Evolutionary conservation across 805 yeast genomes (phyloP).

Genomic region (Candida sithepensis): DNA sequence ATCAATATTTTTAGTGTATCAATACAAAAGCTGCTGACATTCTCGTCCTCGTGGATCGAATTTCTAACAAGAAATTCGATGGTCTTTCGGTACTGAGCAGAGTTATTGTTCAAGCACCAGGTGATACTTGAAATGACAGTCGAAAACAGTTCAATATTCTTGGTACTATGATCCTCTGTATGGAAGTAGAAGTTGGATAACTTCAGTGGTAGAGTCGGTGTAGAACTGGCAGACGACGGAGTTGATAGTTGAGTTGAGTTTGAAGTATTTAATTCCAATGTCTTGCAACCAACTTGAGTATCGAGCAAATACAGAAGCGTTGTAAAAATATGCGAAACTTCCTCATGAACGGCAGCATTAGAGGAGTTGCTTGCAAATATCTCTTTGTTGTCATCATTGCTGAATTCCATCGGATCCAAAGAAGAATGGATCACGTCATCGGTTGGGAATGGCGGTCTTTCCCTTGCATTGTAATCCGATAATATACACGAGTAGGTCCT

Average conservation of each 20-base stretch:
- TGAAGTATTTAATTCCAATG: slow-evolving; percentile 14
- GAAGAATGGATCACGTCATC: slow-evolving; percentile 40
- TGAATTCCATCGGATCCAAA: slow-evolving; percentile 32
- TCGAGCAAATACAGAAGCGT: slow-evolving; percentile 59
- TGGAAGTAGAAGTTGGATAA: slow-evolving; percentile 39
- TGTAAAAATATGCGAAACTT: slow-evolving; percentile 57
- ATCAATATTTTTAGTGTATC: slow-evolving; percentile 65
- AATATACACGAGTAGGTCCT: slow-evolving; percentile 70
- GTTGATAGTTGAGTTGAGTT: slow-evolving; percentile 17
- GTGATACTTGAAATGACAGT: slow-evolving; percentile 70
- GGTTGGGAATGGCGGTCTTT: slow-evolving; percentile 72
- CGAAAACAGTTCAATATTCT: slow-evolving; percentile 60
- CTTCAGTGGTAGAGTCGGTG: slow-evolving; percentile 31
- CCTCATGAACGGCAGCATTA: slow-evolving; percentile 60
- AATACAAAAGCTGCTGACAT: slow-evolving; percentile 62
- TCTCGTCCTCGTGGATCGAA: slow-evolving; percentile 60
- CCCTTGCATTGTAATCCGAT: slow-evolving; percentile 52
- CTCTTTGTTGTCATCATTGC: slow-evolving; percentile 33
- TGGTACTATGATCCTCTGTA: slow-evolving; percentile 28
- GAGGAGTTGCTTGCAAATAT: slow-evolving; percentile 43
- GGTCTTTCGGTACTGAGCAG: slow-evolving; percentile 56
- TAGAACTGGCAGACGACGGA: slow-evolving; percentile 16
- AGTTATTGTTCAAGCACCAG: slow-evolving; percentile 48
- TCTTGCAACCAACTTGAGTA: slow-evolving; percentile 45
- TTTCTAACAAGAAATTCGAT: slow-evolving; percentile 78